Base-by-base conservation (phyloP, 768 basidiomycete species). In the Crucibulum laeve region DNA sequence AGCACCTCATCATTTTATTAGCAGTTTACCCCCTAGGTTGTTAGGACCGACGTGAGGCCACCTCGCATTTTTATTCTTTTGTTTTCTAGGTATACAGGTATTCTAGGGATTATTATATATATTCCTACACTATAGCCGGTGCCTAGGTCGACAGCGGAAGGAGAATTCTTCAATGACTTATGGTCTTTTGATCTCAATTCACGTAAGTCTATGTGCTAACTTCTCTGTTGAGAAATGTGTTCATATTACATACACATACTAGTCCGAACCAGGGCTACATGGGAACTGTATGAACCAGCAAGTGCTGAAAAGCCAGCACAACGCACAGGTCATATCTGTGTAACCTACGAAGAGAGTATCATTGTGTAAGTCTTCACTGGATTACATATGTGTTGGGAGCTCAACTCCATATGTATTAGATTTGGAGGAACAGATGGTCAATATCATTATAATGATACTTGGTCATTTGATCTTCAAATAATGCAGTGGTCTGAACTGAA, bases 381-480 rank as follows among this genome's bases (percentile, higher is more conserved):
- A 10, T 41, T 8, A 8, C 28, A 8, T 30, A 8, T 30, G 8
- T 30, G 14, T n/a, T 19, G 35, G 19, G 35, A 5, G 19, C 13
- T 24, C 25, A 17, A 15, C 28, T 17, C 25, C 24, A 6, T 24
- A 45, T 30, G n/a, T 25, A 18, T 42, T 44, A 49, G 90, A 40
- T 98, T 99, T 54, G 96, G 96, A 25, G 96, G 96, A 38, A 99
- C 96, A 11, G 96, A 99, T 59, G 94, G 94, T n/a, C 83, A 86
- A 59, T 98, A 88, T 65, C 96, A 98, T 60, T 99, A 99, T 68
- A 99, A 98, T 62, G 96, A 99, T 60, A 97, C 94, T 5, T 99
- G 96, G 96, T 75, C 83, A 2, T 98, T 89, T 63, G 91, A 95
- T 60, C 69, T 92, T 39, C 74, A 72, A 26, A 86, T 90, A 0